Conservation (phyloP, 2,329 filamentous ascomycete genomes). For the Microcyclosporella mali region DNA sequence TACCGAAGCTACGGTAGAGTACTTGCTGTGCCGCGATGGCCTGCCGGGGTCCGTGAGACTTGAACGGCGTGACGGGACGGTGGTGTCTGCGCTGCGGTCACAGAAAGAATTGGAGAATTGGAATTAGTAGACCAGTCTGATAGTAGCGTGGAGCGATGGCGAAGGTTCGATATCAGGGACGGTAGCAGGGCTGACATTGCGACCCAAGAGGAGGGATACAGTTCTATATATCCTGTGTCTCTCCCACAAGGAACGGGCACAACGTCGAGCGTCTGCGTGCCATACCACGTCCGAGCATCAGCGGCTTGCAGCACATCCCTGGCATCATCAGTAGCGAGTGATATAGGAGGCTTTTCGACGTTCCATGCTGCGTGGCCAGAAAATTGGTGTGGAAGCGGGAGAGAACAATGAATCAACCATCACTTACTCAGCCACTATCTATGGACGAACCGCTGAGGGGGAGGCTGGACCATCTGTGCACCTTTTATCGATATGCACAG, state of each 20-base stretch:
- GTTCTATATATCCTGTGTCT: conserved; percentile 18
- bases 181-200: conserved; percentile 4
- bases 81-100: not conserved
- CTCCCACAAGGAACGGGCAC: conserved; percentile 7
- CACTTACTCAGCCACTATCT: no score
- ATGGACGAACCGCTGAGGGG: no score
- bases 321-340: conserved; percentile 1
- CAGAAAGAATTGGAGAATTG: conserved; percentile 3
- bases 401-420: no score
- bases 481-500: no score
- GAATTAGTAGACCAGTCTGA: not conserved
- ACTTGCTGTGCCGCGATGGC: conserved; percentile 6
- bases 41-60: not conserved
- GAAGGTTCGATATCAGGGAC: not conserved
- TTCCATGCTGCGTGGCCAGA: conserved; percentile 1
- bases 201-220: conserved; percentile 11
- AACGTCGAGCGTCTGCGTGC: conserved; percentile 7
- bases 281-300: conserved; percentile 13
- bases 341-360: conserved; percentile 5
- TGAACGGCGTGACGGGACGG: not conserved
- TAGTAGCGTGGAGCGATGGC: conserved; percentile 4
- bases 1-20: conserved; percentile 6
- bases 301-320: conserved; percentile 9
- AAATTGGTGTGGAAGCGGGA: no score
- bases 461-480: no score